A percentile compares a stretch with the other conserved stretches of the same genome.
phyloP scores from a whole-genome alignment of 495 filamentous ascomycete genomes.

The Aspergillus panamensis region DNA sequence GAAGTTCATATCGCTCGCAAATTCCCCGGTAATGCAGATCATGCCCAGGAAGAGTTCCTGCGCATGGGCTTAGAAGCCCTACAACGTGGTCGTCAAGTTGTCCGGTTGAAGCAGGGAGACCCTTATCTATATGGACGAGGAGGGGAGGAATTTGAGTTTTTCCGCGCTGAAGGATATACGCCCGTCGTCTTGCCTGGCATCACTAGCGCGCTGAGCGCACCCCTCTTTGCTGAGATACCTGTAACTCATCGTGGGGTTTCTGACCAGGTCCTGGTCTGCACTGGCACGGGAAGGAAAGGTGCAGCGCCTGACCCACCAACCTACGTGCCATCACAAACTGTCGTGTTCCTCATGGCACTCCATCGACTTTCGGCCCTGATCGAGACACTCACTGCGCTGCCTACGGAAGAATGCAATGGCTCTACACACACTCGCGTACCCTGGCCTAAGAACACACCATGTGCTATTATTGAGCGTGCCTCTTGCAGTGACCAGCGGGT shows the following conservation, averaged over 20 bases:
- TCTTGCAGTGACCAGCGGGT: conserved; percentile 93
- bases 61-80: conserved; percentile 69
- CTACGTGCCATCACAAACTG: conserved; percentile 72
- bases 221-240: conserved; percentile 84
- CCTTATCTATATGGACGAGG: conserved; percentile 95
- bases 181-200: conserved; percentile 83
- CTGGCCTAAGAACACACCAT: conserved; percentile 64
- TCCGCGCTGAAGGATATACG: conserved; percentile 63
- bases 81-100: conserved; percentile 68
- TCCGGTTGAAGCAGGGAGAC: conserved; percentile 93
- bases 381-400: conserved; percentile 51
- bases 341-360: conserved; percentile 94
- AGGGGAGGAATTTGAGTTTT: conserved; percentile 89
- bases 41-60: conserved; percentile 89
- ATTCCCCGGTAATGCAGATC: conserved; percentile 94
- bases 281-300: conserved; percentile 93
- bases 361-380: conserved; percentile 77
- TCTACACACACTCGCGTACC: conserved; percentile 21
- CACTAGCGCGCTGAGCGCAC: conserved; percentile 80
- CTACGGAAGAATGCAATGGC: conserved; percentile 19
- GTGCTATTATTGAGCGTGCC: conserved; percentile 91
- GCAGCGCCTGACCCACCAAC: conserved; percentile 73
- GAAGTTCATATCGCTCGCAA: conserved; percentile 91
- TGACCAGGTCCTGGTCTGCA: conserved; percentile 91
- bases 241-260: conserved; percentile 84